Conservation (phyloP, 768 basidiomycete species). For the Lyophyllum semitale region DNA sequence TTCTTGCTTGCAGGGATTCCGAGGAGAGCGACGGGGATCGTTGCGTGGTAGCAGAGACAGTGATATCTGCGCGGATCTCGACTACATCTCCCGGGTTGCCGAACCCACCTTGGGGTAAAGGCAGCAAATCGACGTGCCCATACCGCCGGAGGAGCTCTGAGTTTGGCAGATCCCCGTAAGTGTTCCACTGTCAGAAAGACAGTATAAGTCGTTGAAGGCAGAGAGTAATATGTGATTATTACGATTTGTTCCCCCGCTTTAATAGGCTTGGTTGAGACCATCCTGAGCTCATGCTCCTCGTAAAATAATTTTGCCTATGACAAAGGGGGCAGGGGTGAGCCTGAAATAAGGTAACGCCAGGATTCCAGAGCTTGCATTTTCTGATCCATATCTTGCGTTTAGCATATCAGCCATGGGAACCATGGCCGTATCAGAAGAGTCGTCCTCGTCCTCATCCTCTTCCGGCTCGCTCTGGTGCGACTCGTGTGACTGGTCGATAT, state of each 20-base stretch:
- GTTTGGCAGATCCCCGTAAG: slow-evolving; percentile 92
- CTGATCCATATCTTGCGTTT: slow-evolving; percentile 82
- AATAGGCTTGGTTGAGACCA: slow-evolving; percentile 81
- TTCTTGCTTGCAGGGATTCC: slow-evolving; percentile 51
- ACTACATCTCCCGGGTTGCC: slow-evolving; percentile 84
- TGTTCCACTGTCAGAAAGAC: slow-evolving; percentile 72
- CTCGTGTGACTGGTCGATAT: slow-evolving; percentile 13
- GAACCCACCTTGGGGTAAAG: slow-evolving; percentile 43
- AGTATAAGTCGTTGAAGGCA: slow-evolving; percentile 8
- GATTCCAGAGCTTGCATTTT: slow-evolving; percentile 63
- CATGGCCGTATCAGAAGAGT: slow-evolving; percentile 77
- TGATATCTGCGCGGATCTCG: slow-evolving; percentile 73
- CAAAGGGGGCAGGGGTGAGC: slow-evolving; percentile 7
- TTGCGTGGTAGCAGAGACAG: slow-evolving; percentile 44
- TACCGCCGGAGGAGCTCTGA: slow-evolving; percentile 92
- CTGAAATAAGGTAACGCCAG: background rate
- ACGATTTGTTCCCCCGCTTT: slow-evolving; percentile 86
- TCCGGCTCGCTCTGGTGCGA: slow-evolving; percentile 34
- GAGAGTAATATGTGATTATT: slow-evolving; percentile 25
- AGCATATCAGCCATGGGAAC: slow-evolving; percentile 96
- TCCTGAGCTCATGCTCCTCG: slow-evolving; percentile 68
- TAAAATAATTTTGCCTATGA: slow-evolving; percentile 82
- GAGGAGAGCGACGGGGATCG: slow-evolving; percentile 17
- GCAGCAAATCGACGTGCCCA: slow-evolving; percentile 85
- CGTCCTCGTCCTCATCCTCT: slow-evolving; percentile 44